Percentiles rank a stretch among this genome's conserved stretches.
Conservation (phyloP, 495 filamentous ascomycete genomes). For the Neurospora tetraspora region DNA sequence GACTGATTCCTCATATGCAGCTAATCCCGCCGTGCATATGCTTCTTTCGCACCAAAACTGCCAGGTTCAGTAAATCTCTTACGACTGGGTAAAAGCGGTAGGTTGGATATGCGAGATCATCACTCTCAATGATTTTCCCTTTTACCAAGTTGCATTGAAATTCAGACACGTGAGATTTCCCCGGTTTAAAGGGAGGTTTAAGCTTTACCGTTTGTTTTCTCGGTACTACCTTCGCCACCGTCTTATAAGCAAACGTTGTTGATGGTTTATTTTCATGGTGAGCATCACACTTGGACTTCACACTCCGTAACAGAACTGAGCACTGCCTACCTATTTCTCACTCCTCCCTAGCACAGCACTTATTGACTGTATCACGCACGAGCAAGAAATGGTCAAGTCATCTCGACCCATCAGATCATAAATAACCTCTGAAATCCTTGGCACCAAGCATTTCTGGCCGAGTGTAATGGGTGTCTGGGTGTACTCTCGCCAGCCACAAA, state of each 20-base stretch:
- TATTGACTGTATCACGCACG: too few species aligned
- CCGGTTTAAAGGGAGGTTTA: not conserved
- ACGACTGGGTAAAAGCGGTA: too few species aligned
- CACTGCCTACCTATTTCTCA: not conserved
- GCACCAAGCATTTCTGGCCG: not conserved
- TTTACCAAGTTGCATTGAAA: not conserved
- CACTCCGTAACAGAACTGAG: not conserved
- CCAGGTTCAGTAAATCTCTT: too few species aligned
- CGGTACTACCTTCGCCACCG: not conserved
- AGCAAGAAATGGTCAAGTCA: not conserved
- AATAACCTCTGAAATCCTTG: not conserved
- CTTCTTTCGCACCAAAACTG: too few species aligned
- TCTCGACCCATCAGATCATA: not conserved
- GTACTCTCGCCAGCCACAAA: not conserved
- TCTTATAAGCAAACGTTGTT: not conserved
- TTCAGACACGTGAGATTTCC: not conserved
- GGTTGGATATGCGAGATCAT: not conserved
- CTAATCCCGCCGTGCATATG: too few species aligned
- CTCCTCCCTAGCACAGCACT: not conserved
- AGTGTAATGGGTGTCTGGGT: not conserved
- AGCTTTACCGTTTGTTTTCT: not conserved
- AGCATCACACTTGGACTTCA: not conserved
- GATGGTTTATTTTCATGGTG: not conserved
- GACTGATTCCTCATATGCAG: too few species aligned
- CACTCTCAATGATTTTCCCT: not conserved